Evolutionary conservation across 2,329 filamentous ascomycete genomes (phyloP), one percentile per base, ranked within the genome.

Genomic region (Gaeumannomyces tritici): DNA sequence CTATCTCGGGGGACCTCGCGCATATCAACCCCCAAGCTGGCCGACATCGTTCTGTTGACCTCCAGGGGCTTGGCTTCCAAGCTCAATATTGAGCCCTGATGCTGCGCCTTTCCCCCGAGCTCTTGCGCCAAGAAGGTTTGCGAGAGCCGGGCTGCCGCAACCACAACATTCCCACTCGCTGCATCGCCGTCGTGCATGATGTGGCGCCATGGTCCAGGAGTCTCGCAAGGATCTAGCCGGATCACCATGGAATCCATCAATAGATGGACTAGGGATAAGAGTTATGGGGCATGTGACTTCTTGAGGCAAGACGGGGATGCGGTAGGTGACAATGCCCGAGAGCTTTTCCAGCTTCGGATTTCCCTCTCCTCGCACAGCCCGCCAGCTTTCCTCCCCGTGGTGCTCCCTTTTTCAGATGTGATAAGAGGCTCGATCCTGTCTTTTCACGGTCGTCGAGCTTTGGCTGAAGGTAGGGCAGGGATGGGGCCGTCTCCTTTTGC

Each of bases 191-290:
- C 64, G 0, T 63, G 65, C 13, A 62, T 58, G 29, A 69, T 66
- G 28, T 64, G 64, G 28, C 66, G 66, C 69, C 71, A 72, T 61
- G 67, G 67, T 33, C 67, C 67, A 58, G 69, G 67, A 33, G 67
- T 63, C 60, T 69, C 67, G 56, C 71, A 62, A 18, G 68, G 57
- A 47, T 70, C 70, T 42, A 71, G 62, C 59, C 70, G 70, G 24
- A 72, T 60, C 56, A 68, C 68, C 70, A 73, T 72, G 51, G 65
- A 63, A 54, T 60, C 59, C 54, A 58, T 58, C 42, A 51, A 42
- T 18, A 51, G 42, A 51, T 56, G 55, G 13, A 27, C 15, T 18
- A 29, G 26, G 12, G 24, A 12, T 18, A 24, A 29, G 18, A 26
- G 28, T 24, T 56, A 24, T 21, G 55, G 26, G 26, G 18, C 55